Evolutionary conservation across 2,329 filamentous ascomycete species (phyloP), one percentile per base, ranked within the genome.

Genomic region (Canariomyces notabilis): DNA sequence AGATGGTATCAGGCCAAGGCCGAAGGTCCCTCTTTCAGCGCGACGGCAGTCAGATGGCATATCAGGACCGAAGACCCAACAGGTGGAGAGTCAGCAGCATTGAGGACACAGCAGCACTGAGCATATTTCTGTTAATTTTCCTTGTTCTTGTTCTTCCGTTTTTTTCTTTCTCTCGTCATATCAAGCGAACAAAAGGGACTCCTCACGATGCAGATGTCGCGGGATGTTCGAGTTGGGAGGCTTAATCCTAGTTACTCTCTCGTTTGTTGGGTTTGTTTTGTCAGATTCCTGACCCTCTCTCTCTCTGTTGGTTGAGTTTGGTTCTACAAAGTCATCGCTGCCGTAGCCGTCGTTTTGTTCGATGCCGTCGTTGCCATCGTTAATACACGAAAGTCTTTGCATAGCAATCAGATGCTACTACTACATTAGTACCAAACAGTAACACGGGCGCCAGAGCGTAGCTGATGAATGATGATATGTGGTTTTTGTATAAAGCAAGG

Each of bases 131-230:
- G 26, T 9, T 29, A 9, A n/a, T n/a, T n/a, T n/a, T 29, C 7
- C 14, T 26, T 26, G 11, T 37, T 31, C 38, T 31, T 38, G 14
- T 29, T 22, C 18, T 45, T 37, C 34, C 32, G 32, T 39, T 32
- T 20, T 42, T 42, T 42, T 42, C 33, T 37, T 37, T 37, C 21
- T 23, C 36, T 20, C 20, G 7, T 40, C 26, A 29, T 40, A 21
- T 31, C 21, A 35, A 36, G 20, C 32, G 40, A 14, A 21, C 23
- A 37, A 37, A 37, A 22, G 9, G 9, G 8, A 18, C 12, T 37
- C 18, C 35, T 37, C 20, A 21, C 14, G 18, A 22, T 22, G 20
- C 18, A 19, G 18, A 29, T 20, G 14, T 18, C 33, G 15, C 15
- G 33, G 33, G 15, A 19, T 35, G 16, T 35, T 18, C 18, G 18